A percentile compares a stretch with the other conserved stretches of the same genome.
These are phyloP conservation scores for Calonectria multiphialidica DNA, from an alignment of 2,329 filamentous ascomycete genomes.

Conservation along the genomic window DNA sequence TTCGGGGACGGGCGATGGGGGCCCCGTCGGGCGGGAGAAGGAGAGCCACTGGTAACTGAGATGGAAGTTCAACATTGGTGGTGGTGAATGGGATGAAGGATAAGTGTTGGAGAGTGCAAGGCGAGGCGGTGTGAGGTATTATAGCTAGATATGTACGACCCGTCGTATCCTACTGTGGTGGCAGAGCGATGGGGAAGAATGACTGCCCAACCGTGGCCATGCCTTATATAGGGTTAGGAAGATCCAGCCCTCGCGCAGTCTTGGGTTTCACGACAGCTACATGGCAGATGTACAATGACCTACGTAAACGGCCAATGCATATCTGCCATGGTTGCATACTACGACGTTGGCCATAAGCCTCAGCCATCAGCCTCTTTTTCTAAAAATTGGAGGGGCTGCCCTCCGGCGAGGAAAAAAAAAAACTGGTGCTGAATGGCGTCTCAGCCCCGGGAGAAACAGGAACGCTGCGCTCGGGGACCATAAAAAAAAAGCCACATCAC, in stretches of 20 bases:
- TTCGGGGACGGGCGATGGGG: slow-evolving; percentile 44
- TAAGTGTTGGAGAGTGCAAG: not conserved
- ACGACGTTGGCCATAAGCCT: slow-evolving; percentile 1
- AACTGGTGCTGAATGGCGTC: not conserved
- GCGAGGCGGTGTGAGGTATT: slow-evolving; percentile 6
- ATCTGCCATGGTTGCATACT: not conserved
- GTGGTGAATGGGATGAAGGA: not conserved
- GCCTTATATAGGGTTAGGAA: slow-evolving; percentile 10
- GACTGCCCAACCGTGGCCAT: slow-evolving; percentile 1
- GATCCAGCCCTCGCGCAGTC: slow-evolving; percentile 4
- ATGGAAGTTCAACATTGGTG: slow-evolving; percentile 41
- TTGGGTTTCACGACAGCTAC: not conserved
- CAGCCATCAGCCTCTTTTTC: slow-evolving; percentile 7
- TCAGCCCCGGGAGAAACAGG: slow-evolving; percentile 19
- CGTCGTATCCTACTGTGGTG: not conserved
- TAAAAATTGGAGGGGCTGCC: not conserved
- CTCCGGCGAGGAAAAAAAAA: not conserved
- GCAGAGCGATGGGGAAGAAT: not conserved
- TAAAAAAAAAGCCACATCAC: not conserved
- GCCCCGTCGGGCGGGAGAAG: slow-evolving; percentile 39
- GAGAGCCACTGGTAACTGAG: slow-evolving; percentile 43
- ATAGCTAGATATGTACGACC: not conserved
- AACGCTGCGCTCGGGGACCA: not conserved
- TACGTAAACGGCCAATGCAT: slow-evolving; percentile 1
- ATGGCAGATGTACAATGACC: not conserved